Conservation (phyloP, 768 basidiomycete genomes). For the Paxillus involutus region DNA sequence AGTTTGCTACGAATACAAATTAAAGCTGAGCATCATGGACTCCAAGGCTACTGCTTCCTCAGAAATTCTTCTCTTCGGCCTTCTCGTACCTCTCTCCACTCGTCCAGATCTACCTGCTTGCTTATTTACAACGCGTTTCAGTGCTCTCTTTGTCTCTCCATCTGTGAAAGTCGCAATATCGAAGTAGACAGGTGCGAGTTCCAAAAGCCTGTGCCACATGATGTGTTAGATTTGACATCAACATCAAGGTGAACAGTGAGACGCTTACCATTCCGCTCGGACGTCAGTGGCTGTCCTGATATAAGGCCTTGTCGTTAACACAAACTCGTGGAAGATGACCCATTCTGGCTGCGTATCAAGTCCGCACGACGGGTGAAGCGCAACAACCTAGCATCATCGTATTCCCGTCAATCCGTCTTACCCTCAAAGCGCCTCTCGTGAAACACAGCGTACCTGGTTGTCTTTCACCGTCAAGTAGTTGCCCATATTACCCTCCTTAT, state of each 20-base stretch:
- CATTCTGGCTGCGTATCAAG: slow-evolving; percentile 86
- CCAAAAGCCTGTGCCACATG: slow-evolving; percentile 49
- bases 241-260: not conserved
- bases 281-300: slow-evolving; percentile 92
- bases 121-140: slow-evolving; percentile 58
- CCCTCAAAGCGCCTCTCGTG: not conserved
- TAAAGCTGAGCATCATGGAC: no score
- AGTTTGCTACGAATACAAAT: no score
- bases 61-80: no score
- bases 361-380: slow-evolving; percentile 79
- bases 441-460: slow-evolving; percentile 66
- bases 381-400: slow-evolving; percentile 11
- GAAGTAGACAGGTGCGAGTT: slow-evolving; percentile 66
- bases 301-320: slow-evolving; percentile 83
- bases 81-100: not conserved
- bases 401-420: not conserved
- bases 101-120: slow-evolving; percentile 39
- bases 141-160: slow-evolving; percentile 67
- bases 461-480: slow-evolving; percentile 93
- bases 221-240: slow-evolving; percentile 2
- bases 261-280: slow-evolving; percentile 75
- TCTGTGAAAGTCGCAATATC: slow-evolving; percentile 64
- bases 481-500: slow-evolving; percentile 89
- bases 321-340: slow-evolving; percentile 94
- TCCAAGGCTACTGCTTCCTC: no score